These are phyloP conservation scores for Allium fistulosum DNA, from an alignment of 106 monocot genomes.

Conservation along the genomic window DNA sequence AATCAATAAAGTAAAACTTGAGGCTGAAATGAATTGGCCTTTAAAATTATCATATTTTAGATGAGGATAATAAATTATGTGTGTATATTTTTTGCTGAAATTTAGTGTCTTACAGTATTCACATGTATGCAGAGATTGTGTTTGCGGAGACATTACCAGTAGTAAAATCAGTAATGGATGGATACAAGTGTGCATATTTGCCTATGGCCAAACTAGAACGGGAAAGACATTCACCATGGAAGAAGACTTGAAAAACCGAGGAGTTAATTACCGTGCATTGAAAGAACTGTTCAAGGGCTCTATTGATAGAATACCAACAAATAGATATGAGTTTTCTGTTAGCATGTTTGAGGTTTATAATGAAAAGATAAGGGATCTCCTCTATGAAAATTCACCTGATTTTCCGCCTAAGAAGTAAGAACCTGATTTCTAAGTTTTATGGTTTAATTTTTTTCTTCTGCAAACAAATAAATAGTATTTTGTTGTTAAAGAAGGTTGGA, in stretches of 20 bases:
- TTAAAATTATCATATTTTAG: too few relatives aligned
- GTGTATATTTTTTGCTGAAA: too few relatives aligned
- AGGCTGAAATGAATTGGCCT: too few relatives aligned
- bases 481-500: conserved; percentile 65
- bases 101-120: neutral
- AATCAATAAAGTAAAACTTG: too few relatives aligned
- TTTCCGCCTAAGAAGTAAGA: conserved; percentile 48
- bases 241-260: conserved; percentile 69
- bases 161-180: conserved; percentile 80
- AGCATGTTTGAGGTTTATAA: conserved; percentile 97
- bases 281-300: conserved; percentile 76
- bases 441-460: neutral
- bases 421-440: conserved; percentile 1
- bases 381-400: conserved; percentile 40
- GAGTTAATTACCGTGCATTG: conserved; percentile 85
- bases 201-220: conserved; percentile 94
- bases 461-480: neutral
- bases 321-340: conserved; percentile 57
- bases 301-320: conserved; percentile 22
- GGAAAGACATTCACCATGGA: conserved; percentile 99
- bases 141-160: conserved; percentile 77
- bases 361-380: conserved; percentile 85
- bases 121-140: conserved; percentile 42
- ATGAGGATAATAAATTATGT: too few relatives aligned
- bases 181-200: conserved; percentile 94